Percentiles rank a stretch among this genome's conserved stretches.
Evolutionary conservation across 179 eudicot genomes (phyloP).

Genomic region (Nepenthes alata): DNA sequence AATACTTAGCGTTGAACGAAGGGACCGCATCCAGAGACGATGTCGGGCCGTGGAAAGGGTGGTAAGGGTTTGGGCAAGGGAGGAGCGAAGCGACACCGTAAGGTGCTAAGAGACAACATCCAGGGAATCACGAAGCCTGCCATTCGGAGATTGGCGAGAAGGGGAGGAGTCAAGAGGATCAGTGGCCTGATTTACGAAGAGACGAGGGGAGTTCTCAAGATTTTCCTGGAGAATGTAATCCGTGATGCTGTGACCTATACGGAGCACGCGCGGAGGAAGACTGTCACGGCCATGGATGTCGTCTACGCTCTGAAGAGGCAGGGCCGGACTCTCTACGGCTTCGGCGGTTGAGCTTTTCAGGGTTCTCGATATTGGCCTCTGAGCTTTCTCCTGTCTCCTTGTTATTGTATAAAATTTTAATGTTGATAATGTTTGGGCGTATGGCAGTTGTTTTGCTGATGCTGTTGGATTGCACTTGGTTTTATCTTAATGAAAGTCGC

Average conservation of each 20-base stretch:
- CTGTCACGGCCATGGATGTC: constrained; percentile 10
- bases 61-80: constrained; percentile 12
- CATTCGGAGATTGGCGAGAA: constrained; percentile 9
- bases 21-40: neutral
- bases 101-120: constrained; percentile 12
- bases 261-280: constrained; percentile 11
- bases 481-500: too few relatives aligned
- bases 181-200: constrained; percentile 11
- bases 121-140: constrained; percentile 13
- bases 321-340: constrained; percentile 10
- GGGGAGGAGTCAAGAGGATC: constrained; percentile 11
- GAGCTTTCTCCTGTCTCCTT: too few relatives aligned
- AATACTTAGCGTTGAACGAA: too few relatives aligned
- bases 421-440: too few relatives aligned
- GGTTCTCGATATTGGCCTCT: too few relatives aligned
- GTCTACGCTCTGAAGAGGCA: constrained; percentile 12
- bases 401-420: too few relatives aligned
- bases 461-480: too few relatives aligned
- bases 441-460: too few relatives aligned
- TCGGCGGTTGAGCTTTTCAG: constrained; percentile 3
- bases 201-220: constrained; percentile 12
- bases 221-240: constrained; percentile 9
- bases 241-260: constrained; percentile 11
- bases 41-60: constrained; percentile 12
- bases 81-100: constrained; percentile 12